Evolutionary conservation across 2,329 filamentous ascomycete genomes (phyloP).

Genomic region (Fusarium goolgardi): DNA sequence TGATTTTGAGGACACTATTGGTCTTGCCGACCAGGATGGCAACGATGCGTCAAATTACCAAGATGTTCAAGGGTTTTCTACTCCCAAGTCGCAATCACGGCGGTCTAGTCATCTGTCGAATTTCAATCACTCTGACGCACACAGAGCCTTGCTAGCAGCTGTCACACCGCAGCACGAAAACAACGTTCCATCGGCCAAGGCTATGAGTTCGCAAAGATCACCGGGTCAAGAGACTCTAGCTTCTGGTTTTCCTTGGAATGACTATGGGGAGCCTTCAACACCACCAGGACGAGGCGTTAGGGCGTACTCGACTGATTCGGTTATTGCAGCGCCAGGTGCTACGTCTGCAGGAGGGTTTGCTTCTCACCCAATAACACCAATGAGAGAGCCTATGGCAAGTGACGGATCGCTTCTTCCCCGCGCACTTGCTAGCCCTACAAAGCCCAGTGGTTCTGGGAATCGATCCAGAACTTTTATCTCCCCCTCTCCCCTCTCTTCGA

Average conservation of each 20-base stretch:
- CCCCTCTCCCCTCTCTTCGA: slow-evolving; percentile 69
- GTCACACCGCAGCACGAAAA: slow-evolving; percentile 52
- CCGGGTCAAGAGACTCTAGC: slow-evolving; percentile 54
- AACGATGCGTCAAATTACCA: slow-evolving; percentile 30
- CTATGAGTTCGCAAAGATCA: slow-evolving; percentile 50
- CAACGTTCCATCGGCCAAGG: slow-evolving; percentile 53
- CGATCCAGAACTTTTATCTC: slow-evolving; percentile 64
- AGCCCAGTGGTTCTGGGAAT: slow-evolving; percentile 44
- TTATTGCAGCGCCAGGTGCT: slow-evolving; percentile 40
- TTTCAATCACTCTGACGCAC: slow-evolving; percentile 57
- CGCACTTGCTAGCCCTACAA: slow-evolving; percentile 45
- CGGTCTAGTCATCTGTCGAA: slow-evolving; percentile 62
- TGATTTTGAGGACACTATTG: slow-evolving; percentile 72
- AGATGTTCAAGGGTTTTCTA: slow-evolving; percentile 37
- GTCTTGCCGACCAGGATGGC: slow-evolving; percentile 64
- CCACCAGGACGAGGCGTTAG: slow-evolving; percentile 53
- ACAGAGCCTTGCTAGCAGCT: slow-evolving; percentile 48
- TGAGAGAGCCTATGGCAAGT: slow-evolving; percentile 46
- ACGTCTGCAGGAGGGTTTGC: slow-evolving; percentile 38
- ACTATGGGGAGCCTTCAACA: slow-evolving; percentile 49
- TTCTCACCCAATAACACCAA: slow-evolving; percentile 51
- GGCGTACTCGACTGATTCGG: slow-evolving; percentile 53
- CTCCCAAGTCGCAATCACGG: slow-evolving; percentile 54
- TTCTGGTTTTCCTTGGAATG: slow-evolving; percentile 59
- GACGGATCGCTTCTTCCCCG: slow-evolving; percentile 49